A percentile compares a stretch with the other conserved stretches of the same genome.
Conservation (phyloP, 2,329 filamentous ascomycete genomes). For the Bipolaris bicolor region DNA sequence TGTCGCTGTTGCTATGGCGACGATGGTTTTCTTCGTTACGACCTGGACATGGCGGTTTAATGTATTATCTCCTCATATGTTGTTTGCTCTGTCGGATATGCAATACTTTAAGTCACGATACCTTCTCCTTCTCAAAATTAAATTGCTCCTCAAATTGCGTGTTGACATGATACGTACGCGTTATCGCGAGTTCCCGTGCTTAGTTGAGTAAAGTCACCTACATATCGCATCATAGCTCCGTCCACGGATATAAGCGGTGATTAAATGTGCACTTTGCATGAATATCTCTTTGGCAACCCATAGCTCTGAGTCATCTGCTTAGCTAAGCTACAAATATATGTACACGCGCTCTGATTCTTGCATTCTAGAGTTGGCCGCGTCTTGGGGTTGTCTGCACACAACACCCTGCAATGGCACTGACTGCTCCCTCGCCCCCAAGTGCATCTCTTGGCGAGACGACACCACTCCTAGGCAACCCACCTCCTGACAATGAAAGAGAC, state of each 20-base stretch:
- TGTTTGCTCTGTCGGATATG: neutral
- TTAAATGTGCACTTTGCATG: too few relatives aligned
- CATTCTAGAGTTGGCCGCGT: neutral
- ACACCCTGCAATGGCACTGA: constrained; percentile 9
- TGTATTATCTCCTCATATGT: neutral
- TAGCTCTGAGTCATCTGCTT: neutral
- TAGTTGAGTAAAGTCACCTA: neutral
- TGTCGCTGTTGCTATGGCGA: neutral
- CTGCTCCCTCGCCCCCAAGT: neutral
- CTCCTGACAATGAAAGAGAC: constrained; percentile 33
- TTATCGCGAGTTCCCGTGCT: constrained; percentile 2
- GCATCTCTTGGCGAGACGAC: constrained; percentile 49
- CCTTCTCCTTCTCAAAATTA: neutral
- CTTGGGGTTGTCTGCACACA: neutral
- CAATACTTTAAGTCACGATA: neutral
- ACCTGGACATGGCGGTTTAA: neutral
- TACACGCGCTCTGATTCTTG: neutral
- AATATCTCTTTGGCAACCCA: neutral
- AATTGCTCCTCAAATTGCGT: neutral
- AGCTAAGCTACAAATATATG: neutral
- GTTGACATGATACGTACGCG: neutral
- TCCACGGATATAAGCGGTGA: neutral
- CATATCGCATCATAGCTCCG: constrained; percentile 6
- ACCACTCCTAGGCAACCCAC: constrained; percentile 50
- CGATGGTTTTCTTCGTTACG: neutral